These are phyloP conservation scores for Ulvella scutata DNA, from an alignment of 139 green algal genomes.

Conservation along the genomic window DNA sequence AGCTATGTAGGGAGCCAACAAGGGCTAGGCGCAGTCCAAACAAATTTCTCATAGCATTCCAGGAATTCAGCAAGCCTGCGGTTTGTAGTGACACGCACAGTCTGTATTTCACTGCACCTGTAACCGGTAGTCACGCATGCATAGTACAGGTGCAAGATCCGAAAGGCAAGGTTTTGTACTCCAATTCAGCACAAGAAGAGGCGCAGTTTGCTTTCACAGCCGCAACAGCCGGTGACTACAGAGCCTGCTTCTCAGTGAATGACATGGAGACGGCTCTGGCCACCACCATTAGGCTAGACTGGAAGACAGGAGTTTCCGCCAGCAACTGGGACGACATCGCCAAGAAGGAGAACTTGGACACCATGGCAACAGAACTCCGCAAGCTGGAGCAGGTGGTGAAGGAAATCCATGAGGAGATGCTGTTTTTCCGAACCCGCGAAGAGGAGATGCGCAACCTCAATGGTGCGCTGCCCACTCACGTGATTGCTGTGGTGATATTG, in stretches of 20 bases:
- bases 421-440: slow-evolving; percentile 55
- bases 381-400: slow-evolving; percentile 38
- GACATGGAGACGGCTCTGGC: slow-evolving; percentile 36
- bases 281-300: slow-evolving; percentile 65
- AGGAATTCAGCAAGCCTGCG: background rate
- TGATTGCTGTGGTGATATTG: background rate
- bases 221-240: slow-evolving; percentile 63
- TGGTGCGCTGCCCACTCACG: slow-evolving; percentile 21
- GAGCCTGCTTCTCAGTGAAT: slow-evolving; percentile 66
- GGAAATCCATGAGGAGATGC: slow-evolving; percentile 65
- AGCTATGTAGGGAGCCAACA: no score
- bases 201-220: slow-evolving; percentile 64
- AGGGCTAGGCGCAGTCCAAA: background rate
- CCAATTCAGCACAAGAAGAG: background rate
- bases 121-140: background rate
- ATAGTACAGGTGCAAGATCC: background rate
- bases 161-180: background rate
- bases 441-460: slow-evolving; percentile 82
- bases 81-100: slow-evolving; percentile 3
- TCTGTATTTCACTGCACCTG: background rate
- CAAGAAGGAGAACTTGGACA: slow-evolving; percentile 88
- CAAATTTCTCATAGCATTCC: background rate
- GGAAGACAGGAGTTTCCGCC: slow-evolving; percentile 65
- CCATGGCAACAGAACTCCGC: slow-evolving; percentile 58
- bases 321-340: slow-evolving; percentile 79